Evolutionary conservation across 2,329 filamentous ascomycete genomes (phyloP).

Genomic region (Ustilaginoidea virens): DNA sequence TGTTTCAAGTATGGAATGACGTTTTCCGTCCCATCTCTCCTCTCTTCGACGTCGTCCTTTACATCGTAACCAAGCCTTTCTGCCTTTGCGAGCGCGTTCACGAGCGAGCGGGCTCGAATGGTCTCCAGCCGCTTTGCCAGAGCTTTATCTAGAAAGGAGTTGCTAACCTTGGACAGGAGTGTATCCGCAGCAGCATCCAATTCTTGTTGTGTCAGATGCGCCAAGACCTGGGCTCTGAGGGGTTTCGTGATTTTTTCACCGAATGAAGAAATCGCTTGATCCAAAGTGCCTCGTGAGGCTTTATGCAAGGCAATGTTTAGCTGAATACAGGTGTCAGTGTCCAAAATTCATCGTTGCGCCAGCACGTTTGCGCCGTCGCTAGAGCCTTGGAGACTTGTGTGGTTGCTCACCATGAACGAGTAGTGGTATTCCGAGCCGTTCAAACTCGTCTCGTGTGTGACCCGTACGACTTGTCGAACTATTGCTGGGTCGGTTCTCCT

Average conservation of each 20-base stretch:
- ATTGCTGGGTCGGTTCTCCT: slow-evolving; percentile 24
- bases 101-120: slow-evolving; percentile 36
- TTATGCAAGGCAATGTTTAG: slow-evolving; percentile 34
- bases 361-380: no score
- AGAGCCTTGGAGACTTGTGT: neutral
- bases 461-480: slow-evolving; percentile 32
- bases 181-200: slow-evolving; percentile 28
- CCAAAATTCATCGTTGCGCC: neutral
- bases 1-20: slow-evolving; percentile 18
- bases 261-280: slow-evolving; percentile 26
- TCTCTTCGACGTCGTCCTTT: slow-evolving; percentile 31
- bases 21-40: slow-evolving; percentile 15
- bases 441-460: slow-evolving; percentile 34
- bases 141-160: slow-evolving; percentile 34
- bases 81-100: slow-evolving; percentile 40
- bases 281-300: slow-evolving; percentile 21
- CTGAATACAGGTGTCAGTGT: slow-evolving; percentile 19
- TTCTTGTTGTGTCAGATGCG: slow-evolving; percentile 22
- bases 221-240: slow-evolving; percentile 23
- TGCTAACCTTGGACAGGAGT: slow-evolving; percentile 30
- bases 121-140: slow-evolving; percentile 35
- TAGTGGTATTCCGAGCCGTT: slow-evolving; percentile 36
- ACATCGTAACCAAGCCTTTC: slow-evolving; percentile 41
- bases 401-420: slow-evolving; percentile 33
- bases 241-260: slow-evolving; percentile 21